A percentile compares a stretch with the other conserved stretches of the same genome.
Conservation (phyloP, 805 yeast species). For the Wickerhamiella parazyma region DNA sequence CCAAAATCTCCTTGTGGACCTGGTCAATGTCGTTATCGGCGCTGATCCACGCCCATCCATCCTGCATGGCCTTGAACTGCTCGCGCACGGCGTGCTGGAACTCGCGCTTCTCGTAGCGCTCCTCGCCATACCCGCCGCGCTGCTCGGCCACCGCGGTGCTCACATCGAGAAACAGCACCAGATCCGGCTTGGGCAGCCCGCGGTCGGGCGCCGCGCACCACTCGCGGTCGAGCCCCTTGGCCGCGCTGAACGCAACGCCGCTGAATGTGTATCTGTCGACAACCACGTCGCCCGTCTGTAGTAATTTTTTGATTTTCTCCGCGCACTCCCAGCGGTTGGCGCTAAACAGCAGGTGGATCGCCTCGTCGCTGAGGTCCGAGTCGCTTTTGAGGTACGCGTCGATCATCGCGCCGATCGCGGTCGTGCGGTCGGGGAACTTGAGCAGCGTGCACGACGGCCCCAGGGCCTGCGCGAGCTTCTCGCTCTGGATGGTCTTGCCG, state of each 20-base stretch:
- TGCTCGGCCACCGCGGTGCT: slow-evolving; percentile 31
- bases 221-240: slow-evolving; percentile 55
- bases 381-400: slow-evolving; percentile 45
- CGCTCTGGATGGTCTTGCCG: slow-evolving; percentile 82
- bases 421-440: slow-evolving; percentile 82
- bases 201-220: slow-evolving; percentile 78
- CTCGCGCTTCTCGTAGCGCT: slow-evolving; percentile 63
- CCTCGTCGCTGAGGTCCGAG: slow-evolving; percentile 52
- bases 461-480: slow-evolving; percentile 26
- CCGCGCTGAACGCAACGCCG: slow-evolving; percentile 84
- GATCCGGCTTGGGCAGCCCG: slow-evolving; percentile 80
- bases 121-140: slow-evolving; percentile 86
- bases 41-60: slow-evolving; percentile 35
- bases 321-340: slow-evolving; percentile 91
- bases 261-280: slow-evolving; percentile 85
- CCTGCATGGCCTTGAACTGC: slow-evolving; percentile 35
- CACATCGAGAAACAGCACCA: slow-evolving; percentile 62
- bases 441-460: slow-evolving; percentile 32
- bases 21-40: slow-evolving; percentile 51
- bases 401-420: slow-evolving; percentile 68
- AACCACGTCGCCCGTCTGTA: slow-evolving; percentile 49
- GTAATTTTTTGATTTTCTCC: slow-evolving; percentile 31
- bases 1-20: slow-evolving; percentile 27
- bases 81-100: slow-evolving; percentile 62
- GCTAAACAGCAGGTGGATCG: slow-evolving; percentile 76